phyloP scores from a whole-genome alignment of 352 stramenopile genomes.

The Globisporangium camurandrum region DNA sequence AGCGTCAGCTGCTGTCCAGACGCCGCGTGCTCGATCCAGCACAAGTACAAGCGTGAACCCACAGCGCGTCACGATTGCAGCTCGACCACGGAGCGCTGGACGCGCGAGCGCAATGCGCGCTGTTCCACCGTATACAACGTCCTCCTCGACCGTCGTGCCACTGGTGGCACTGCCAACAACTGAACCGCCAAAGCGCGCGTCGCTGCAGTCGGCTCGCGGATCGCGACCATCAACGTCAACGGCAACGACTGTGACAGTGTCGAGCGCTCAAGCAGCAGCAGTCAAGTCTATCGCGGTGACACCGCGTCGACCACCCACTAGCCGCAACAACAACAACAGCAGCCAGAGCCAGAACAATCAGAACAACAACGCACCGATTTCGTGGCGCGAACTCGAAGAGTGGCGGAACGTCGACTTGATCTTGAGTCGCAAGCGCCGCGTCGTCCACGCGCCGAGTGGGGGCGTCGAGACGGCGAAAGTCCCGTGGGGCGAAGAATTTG shows the following conservation, averaged over 20 bases:
- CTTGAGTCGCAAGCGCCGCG: constrained; percentile 38
- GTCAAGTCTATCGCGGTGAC: neutral
- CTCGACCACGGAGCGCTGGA: neutral
- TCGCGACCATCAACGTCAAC: too few species aligned
- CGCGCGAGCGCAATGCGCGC: too few species aligned
- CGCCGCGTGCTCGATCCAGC: neutral
- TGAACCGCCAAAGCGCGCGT: neutral
- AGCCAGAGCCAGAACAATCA: too few species aligned
- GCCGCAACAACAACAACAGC: neutral
- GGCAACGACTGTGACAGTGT: neutral
- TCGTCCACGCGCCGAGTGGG: constrained; percentile 29
- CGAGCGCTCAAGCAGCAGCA: neutral
- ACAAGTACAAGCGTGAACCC: neutral
- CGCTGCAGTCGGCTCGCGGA: neutral
- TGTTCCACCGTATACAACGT: too few species aligned
- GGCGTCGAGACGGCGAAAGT: constrained; percentile 34
- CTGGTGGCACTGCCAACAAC: neutral
- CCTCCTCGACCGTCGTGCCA: neutral
- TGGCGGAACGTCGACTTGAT: constrained; percentile 56
- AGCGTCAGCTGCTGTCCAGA: neutral
- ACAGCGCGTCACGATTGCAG: neutral
- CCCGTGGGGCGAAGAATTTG: constrained; percentile 56
- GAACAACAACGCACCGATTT: constrained; percentile 6
- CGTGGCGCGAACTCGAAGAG: constrained; percentile 39
- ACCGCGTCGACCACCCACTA: neutral